A percentile compares a stretch with the other conserved stretches of the same genome.
These are phyloP conservation scores for Scenedesmus sp. DNA, from an alignment of 163 green algal genomes.

Conservation along the genomic window DNA sequence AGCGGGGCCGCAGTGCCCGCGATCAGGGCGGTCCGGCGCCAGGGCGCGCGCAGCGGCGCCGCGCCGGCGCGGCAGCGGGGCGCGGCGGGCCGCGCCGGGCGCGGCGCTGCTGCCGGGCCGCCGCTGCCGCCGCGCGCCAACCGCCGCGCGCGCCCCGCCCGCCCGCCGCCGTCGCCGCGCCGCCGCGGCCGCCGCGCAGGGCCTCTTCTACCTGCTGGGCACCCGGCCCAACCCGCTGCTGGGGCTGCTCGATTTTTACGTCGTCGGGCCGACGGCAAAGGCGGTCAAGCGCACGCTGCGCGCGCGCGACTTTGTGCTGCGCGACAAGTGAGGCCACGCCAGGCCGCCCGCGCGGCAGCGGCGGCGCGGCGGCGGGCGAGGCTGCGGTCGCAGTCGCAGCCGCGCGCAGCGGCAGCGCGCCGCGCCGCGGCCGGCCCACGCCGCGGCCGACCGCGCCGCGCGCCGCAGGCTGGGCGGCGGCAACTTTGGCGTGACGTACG, in stretches of 20 bases:
- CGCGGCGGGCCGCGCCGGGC: too few species aligned
- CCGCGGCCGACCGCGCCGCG: neutral
- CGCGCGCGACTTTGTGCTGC: conserved; percentile 74
- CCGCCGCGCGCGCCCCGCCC: too few species aligned
- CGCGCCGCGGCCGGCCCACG: too few species aligned
- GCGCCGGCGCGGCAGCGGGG: too few species aligned
- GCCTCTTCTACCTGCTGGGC: conserved; percentile 63
- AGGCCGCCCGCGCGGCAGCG: too few species aligned
- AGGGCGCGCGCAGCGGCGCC: too few species aligned
- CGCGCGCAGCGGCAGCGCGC: neutral
- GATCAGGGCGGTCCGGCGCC: too few species aligned
- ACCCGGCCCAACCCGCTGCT: conserved; percentile 52
- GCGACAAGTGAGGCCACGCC: conserved; percentile 59
- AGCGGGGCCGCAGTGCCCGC: too few species aligned
- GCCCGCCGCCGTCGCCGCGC: too few species aligned
- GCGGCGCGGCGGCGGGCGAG: neutral
- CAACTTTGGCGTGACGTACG: conserved; percentile 83
- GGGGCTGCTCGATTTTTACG: conserved; percentile 84
- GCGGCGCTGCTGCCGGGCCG: neutral
- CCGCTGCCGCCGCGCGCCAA: neutral
- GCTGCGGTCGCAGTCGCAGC: too few species aligned
- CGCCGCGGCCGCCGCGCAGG: conserved; percentile 35
- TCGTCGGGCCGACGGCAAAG: conserved; percentile 59
- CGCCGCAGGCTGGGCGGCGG: conserved; percentile 71
- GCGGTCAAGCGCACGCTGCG: conserved; percentile 57